Evolutionary conservation across 2,329 filamentous ascomycete genomes (phyloP).

Genomic region (Colletotrichum sp.): DNA sequence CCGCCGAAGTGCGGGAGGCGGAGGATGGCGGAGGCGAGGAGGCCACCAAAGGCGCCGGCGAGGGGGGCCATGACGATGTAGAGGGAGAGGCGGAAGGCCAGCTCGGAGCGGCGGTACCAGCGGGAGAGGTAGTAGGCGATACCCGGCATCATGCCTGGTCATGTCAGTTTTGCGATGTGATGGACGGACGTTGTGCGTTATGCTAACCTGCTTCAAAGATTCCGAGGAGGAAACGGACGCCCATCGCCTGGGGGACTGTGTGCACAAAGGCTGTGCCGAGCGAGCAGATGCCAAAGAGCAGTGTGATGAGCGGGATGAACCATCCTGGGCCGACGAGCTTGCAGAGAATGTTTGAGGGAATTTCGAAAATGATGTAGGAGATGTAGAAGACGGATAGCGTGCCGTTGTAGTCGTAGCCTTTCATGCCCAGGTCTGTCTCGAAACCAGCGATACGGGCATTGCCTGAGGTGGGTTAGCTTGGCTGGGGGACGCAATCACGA

Average conservation of each 20-base stretch:
- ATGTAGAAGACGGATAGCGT: constrained; percentile 69
- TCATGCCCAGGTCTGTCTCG: constrained; percentile 58
- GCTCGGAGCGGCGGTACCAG: constrained; percentile 68
- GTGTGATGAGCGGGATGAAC: constrained; percentile 63
- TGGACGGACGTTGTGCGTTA: constrained; percentile 38
- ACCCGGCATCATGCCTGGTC: constrained; percentile 50
- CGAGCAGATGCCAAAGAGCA: constrained; percentile 64
- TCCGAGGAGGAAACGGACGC: constrained; percentile 64
- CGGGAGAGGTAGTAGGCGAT: constrained; percentile 70
- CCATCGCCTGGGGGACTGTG: constrained; percentile 49
- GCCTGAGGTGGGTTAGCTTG: constrained; percentile 36
- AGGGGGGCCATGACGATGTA: constrained; percentile 72
- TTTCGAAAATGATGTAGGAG: constrained; percentile 69
- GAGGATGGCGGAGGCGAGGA: constrained; percentile 67
- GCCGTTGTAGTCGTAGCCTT: constrained; percentile 65
- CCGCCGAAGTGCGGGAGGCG: constrained; percentile 61
- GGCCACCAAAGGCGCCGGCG: constrained; percentile 71
- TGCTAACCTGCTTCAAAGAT: constrained; percentile 63
- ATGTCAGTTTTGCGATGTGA: background rate
- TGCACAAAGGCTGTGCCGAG: constrained; percentile 67
- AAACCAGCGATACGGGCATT: constrained; percentile 66
- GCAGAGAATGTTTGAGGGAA: constrained; percentile 66
- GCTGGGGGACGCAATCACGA: background rate
- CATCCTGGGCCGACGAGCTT: constrained; percentile 70
- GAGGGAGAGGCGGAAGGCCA: constrained; percentile 66